Percentiles rank a stretch among this genome's conserved stretches.
Conservation (phyloP, 2,329 filamentous ascomycete species). For the Exophiala sp. region DNA sequence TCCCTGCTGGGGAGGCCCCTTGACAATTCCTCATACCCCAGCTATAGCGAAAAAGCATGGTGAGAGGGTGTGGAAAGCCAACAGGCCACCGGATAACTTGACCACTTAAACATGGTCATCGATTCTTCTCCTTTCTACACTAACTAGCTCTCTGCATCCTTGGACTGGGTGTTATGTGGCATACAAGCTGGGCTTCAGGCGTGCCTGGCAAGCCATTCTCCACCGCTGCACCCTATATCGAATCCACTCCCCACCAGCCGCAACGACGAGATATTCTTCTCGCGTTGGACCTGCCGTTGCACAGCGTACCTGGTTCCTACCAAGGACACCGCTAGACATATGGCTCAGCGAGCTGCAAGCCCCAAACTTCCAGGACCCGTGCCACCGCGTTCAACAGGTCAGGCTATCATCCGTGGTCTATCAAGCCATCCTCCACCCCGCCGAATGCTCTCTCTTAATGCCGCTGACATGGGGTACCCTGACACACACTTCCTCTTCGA, state of each 20-base stretch:
- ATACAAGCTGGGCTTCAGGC: background rate
- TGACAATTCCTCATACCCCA: background rate
- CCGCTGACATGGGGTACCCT: conserved; percentile 20
- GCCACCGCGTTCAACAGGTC: conserved; percentile 8
- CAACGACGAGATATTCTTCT: conserved; percentile 4
- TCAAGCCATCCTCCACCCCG: conserved; percentile 15
- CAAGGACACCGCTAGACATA: conserved; percentile 12
- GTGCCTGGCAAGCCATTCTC: conserved; percentile 13
- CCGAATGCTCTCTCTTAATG: conserved; percentile 8
- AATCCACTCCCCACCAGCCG: conserved; percentile 5
- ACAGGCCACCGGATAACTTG: conserved; percentile 10
- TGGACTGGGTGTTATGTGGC: too few species aligned
- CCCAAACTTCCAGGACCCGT: conserved; percentile 15
- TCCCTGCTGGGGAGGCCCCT: background rate
- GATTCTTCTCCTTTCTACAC: background rate
- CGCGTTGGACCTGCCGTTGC: conserved; percentile 5
- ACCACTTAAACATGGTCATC: background rate
- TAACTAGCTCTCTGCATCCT: conserved; percentile 10
- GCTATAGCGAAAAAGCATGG: conserved; percentile 9
- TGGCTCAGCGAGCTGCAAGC: conserved; percentile 16
- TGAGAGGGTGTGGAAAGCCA: conserved; percentile 8
- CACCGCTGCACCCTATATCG: conserved; percentile 5
- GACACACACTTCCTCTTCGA: conserved; percentile 15
- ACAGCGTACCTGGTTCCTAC: conserved; percentile 12
- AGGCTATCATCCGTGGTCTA: conserved; percentile 6